These are phyloP conservation scores for Solanum neorickii DNA, from an alignment of 257 asterid genomes.

Conservation along the genomic window DNA sequence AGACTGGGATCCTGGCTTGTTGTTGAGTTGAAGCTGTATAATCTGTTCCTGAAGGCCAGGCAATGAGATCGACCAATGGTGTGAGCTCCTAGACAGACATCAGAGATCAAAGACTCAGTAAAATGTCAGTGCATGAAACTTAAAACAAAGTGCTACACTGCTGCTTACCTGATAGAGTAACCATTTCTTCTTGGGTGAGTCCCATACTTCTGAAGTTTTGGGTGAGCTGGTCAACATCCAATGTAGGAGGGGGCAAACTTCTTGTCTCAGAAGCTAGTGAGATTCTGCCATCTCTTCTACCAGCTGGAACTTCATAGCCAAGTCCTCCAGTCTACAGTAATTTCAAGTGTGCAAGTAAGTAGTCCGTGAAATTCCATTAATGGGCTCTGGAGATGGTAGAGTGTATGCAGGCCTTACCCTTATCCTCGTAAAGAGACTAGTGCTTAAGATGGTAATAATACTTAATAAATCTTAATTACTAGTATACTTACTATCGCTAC, in stretches of 20 bases:
- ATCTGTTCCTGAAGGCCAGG: constrained; percentile 36
- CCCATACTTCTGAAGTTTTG: constrained; percentile 44
- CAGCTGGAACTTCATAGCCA: constrained; percentile 51
- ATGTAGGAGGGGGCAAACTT: constrained; percentile 48
- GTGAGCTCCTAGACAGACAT: constrained; percentile 48
- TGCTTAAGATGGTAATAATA: not conserved
- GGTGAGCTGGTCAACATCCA: constrained; percentile 43
- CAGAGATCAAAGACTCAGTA: not conserved
- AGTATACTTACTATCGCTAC: constrained; percentile 39
- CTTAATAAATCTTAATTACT: not conserved
- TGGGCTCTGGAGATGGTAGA: not conserved
- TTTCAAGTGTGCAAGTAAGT: not conserved
- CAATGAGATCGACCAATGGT: constrained; percentile 72
- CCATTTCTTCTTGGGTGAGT: constrained; percentile 68
- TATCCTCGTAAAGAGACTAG: not conserved
- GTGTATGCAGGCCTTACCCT: not conserved
- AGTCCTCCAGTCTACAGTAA: constrained; percentile 44
- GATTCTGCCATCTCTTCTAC: constrained; percentile 74
- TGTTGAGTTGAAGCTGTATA: constrained; percentile 43
- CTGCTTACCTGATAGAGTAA: constrained; percentile 65
- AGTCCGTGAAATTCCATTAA: not conserved
- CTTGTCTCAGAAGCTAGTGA: constrained; percentile 36
- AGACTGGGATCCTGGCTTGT: constrained; percentile 44
- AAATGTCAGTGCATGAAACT: not conserved
- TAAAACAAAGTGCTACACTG: not conserved